These are phyloP conservation scores for Dactylellina haptotyla DNA, from an alignment of 2,329 filamentous ascomycete genomes.

Conservation along the genomic window DNA sequence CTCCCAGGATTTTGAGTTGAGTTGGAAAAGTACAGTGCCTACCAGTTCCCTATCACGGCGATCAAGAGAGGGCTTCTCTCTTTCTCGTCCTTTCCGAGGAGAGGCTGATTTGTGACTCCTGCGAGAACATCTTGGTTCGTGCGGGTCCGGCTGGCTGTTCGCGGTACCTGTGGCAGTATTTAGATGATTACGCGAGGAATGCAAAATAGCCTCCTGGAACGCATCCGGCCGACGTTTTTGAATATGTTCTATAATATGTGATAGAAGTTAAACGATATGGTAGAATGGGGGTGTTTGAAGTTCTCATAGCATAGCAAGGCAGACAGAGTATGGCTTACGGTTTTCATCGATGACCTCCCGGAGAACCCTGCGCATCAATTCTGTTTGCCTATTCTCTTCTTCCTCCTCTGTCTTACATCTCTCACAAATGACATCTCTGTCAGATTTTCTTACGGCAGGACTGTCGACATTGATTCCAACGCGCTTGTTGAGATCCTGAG, in stretches of 20 bases:
- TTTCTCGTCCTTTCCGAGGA: too few relatives aligned
- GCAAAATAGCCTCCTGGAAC: neutral
- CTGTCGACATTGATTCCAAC: conserved; percentile 40
- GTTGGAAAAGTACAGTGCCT: neutral
- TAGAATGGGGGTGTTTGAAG: too few relatives aligned
- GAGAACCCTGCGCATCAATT: conserved; percentile 31
- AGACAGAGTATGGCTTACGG: conserved; percentile 5
- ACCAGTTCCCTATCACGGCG: too few relatives aligned
- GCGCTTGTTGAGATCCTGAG: neutral
- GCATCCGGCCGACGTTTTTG: neutral
- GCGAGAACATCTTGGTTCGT: neutral
- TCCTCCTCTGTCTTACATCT: conserved; percentile 11
- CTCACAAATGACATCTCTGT: conserved; percentile 23
- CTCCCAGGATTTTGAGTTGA: too few relatives aligned
- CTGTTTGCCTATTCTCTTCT: conserved; percentile 15
- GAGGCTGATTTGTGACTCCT: neutral
- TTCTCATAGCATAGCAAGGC: neutral
- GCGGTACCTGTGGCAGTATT: neutral
- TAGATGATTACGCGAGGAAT: neutral
- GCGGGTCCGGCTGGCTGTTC: neutral
- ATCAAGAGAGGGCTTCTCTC: too few relatives aligned
- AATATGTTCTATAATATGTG: neutral
- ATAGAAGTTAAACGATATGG: neutral
- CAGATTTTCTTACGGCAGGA: neutral
- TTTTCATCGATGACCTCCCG: conserved; percentile 32